Conservation (phyloP, 192 early-diverging fungal genomes). For the Globomyces pollinis-pini region DNA sequence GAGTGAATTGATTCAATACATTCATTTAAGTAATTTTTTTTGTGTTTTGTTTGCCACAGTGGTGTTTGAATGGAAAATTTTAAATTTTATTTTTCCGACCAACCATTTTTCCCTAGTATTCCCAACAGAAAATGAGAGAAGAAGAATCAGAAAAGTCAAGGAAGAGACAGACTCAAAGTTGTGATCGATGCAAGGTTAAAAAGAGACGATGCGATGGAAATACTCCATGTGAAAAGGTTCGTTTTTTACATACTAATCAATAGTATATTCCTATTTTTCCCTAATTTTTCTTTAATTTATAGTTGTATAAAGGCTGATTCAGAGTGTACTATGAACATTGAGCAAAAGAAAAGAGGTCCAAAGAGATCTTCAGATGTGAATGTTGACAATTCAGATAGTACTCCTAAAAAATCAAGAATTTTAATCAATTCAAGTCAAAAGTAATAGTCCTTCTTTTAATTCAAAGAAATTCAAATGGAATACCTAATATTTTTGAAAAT, state of each 20-base stretch:
- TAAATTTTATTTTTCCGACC: too few relatives aligned
- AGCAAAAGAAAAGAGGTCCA: conserved; percentile 39
- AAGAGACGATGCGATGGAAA: conserved; percentile 33
- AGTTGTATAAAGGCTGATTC: conserved; percentile 26
- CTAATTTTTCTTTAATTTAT: too few relatives aligned
- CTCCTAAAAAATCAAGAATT: not conserved
- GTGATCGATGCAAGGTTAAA: conserved; percentile 35
- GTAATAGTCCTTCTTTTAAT: not conserved
- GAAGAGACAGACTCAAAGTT: conserved; percentile 35
- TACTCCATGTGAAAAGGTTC: conserved; percentile 29
- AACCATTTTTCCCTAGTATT: too few relatives aligned
- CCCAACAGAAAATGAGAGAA: too few relatives aligned
- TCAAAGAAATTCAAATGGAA: not conserved
- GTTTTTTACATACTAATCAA: too few relatives aligned
- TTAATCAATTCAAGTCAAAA: not conserved
- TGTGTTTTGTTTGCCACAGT: not conserved
- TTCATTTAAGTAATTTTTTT: too few relatives aligned
- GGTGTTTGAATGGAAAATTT: too few relatives aligned
- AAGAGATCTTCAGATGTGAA: conserved; percentile 18
- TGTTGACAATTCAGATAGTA: not conserved
- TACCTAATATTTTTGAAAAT: not conserved
- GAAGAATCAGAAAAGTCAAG: conserved; percentile 1
- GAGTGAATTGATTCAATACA: too few relatives aligned
- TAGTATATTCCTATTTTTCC: too few relatives aligned
- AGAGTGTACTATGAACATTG: conserved; percentile 34